phyloP scores from a whole-genome alignment of 2,329 filamentous ascomycete species.

The Claviceps quebecensis region DNA sequence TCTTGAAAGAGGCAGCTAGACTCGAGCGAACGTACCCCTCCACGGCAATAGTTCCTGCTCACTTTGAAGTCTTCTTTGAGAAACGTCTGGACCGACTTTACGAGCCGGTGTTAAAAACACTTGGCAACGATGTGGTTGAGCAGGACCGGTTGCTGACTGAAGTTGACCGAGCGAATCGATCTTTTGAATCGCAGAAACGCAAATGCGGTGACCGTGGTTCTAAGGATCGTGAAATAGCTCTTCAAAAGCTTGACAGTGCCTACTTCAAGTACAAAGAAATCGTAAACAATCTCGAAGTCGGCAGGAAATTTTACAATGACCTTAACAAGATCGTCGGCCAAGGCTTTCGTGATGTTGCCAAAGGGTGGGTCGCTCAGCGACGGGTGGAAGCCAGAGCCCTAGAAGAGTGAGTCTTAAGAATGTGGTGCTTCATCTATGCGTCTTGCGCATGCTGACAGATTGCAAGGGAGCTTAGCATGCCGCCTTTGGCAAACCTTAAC shows the following conservation, averaged over 20 bases:
- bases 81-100: conserved; percentile 62
- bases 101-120: conserved; percentile 58
- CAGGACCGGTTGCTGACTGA: conserved; percentile 59
- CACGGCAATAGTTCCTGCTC: conserved; percentile 70
- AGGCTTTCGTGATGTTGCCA: conserved; percentile 65
- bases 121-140: conserved; percentile 58
- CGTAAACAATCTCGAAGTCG: conserved; percentile 77
- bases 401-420: conserved; percentile 47
- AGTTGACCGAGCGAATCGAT: conserved; percentile 60
- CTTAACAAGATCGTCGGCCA: conserved; percentile 70
- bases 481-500: conserved; percentile 31
- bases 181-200: conserved; percentile 60
- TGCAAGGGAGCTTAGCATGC: conserved; percentile 36
- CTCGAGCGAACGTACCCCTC: conserved; percentile 77
- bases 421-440: neutral
- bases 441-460: neutral
- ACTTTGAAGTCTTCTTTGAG: conserved; percentile 88
- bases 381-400: conserved; percentile 67
- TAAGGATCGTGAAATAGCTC: conserved; percentile 64
- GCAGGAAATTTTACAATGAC: conserved; percentile 94
- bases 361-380: conserved; percentile 66
- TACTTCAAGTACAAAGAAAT: conserved; percentile 97
- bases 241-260: conserved; percentile 80
- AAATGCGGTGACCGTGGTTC: conserved; percentile 48
- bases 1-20: conserved; percentile 69